A percentile compares a stretch with the other conserved stretches of the same genome.
Conservation (phyloP, 192 early-diverging fungal genomes). For the Coemansia brasiliensis region DNA sequence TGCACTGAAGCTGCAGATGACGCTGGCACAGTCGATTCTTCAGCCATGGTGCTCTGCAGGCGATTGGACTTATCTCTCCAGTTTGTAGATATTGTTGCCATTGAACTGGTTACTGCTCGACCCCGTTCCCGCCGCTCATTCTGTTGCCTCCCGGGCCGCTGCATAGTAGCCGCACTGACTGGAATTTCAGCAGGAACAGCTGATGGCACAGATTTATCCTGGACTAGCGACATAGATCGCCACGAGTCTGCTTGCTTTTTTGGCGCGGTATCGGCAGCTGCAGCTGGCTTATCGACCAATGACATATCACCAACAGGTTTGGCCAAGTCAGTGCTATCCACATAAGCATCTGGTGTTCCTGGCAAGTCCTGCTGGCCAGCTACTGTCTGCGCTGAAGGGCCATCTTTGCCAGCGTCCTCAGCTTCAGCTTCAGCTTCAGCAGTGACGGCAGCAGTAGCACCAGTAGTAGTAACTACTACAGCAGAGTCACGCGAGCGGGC, state of each 20-base stretch:
- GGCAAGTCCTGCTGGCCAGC: not conserved
- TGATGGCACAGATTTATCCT: too few relatives aligned
- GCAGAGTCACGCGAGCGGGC: constrained; percentile 4
- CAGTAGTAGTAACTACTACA: not conserved
- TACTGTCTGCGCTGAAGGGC: not conserved
- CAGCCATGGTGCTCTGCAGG: not conserved
- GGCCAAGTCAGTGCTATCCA: not conserved
- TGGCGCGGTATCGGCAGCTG: not conserved
- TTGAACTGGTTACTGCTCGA: constrained; percentile 7
- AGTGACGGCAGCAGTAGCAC: not conserved
- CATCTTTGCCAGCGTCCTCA: not conserved
- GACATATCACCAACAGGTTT: not conserved
- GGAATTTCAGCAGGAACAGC: not conserved
- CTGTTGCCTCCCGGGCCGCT: not conserved
- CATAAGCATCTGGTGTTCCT: not conserved
- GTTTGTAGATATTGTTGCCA: constrained; percentile 14
- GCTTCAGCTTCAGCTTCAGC: not conserved
- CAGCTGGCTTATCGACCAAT: not conserved
- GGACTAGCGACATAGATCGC: not conserved
- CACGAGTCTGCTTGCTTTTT: constrained; percentile 11
- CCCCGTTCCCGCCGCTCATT: constrained; percentile 10
- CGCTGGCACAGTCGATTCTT: not conserved
- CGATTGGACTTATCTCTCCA: constrained; percentile 31
- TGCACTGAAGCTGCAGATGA: constrained; percentile 1
- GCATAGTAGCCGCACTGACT: constrained; percentile 7